A percentile compares a stretch with the other conserved stretches of the same genome.
Evolutionary conservation across 1,139 yeast genomes (phyloP).

Genomic region (Arxiozyma telluris): DNA sequence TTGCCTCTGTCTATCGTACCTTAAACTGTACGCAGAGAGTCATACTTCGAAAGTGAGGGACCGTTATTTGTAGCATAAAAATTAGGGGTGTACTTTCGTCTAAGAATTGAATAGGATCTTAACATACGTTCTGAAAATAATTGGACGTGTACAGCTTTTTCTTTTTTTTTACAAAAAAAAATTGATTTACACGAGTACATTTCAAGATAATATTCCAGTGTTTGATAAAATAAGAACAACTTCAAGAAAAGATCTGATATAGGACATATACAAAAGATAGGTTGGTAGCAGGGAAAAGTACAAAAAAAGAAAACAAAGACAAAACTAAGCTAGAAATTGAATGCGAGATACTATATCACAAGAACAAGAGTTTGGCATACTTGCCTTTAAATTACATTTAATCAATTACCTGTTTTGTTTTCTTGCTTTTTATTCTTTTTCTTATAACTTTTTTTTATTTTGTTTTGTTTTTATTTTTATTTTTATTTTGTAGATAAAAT

Average conservation of each 20-base stretch:
- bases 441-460: constrained; percentile 1
- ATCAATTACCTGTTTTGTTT: neutral
- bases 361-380: neutral
- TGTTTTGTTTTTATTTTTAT: constrained; percentile 2
- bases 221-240: neutral
- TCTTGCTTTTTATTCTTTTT: neutral
- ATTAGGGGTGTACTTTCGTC: too few species aligned
- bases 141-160: neutral
- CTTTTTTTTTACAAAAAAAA: too few species aligned
- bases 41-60: too few species aligned
- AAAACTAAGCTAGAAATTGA: neutral
- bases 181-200: neutral
- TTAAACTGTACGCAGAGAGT: too few species aligned
- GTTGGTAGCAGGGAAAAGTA: neutral
- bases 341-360: too few species aligned
- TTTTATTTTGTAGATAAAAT: constrained; percentile 3
- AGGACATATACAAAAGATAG: neutral
- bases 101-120: neutral
- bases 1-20: neutral
- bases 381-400: neutral
- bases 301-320: neutral
- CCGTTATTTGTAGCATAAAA: too few species aligned
- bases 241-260: neutral
- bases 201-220: neutral
- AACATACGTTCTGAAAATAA: too few species aligned